phyloP scores from a whole-genome alignment of 2,329 filamentous ascomycete genomes.

The Microsporum canis region DNA sequence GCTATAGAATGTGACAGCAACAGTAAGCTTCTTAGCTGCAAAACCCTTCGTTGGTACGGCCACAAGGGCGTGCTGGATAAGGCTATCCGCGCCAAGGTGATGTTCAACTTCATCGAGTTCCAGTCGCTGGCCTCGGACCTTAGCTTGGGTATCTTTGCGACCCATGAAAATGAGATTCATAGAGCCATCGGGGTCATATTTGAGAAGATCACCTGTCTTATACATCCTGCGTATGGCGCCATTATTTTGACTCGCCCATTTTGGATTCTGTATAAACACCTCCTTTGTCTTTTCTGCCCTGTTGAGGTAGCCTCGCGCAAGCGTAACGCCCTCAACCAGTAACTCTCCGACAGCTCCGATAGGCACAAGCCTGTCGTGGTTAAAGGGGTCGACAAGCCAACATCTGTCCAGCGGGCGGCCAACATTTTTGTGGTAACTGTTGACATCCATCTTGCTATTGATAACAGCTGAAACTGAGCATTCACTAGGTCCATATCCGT shows the following conservation, averaged over 20 bases:
- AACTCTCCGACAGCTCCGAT: constrained; percentile 34
- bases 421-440: constrained; percentile 24
- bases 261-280: constrained; percentile 18
- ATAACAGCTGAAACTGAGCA: constrained; percentile 26
- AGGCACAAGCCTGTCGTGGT: constrained; percentile 26
- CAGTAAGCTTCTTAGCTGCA: constrained; percentile 11
- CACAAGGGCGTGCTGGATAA: constrained; percentile 9
- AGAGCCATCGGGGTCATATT: constrained; percentile 17
- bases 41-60: constrained; percentile 7
- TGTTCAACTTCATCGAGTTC: constrained; percentile 22
- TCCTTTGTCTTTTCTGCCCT: constrained; percentile 17
- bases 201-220: constrained; percentile 22
- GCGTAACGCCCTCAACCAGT: constrained; percentile 28
- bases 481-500: constrained; percentile 33
- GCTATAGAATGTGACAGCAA: constrained; percentile 5
- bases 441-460: constrained; percentile 19
- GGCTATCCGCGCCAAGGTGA: constrained; percentile 12
- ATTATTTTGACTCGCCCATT: constrained; percentile 12
- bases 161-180: constrained; percentile 19
- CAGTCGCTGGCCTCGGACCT: constrained; percentile 21
- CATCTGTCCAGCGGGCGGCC: constrained; percentile 23
- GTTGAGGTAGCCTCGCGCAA: constrained; percentile 22
- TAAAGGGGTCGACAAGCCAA: constrained; percentile 30
- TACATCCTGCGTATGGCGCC: constrained; percentile 13
- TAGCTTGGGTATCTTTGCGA: constrained; percentile 22